A percentile compares a stretch with the other conserved stretches of the same genome.
Evolutionary conservation across 2,329 filamentous ascomycete genomes (phyloP).

Genomic region (Alternaria sp.): DNA sequence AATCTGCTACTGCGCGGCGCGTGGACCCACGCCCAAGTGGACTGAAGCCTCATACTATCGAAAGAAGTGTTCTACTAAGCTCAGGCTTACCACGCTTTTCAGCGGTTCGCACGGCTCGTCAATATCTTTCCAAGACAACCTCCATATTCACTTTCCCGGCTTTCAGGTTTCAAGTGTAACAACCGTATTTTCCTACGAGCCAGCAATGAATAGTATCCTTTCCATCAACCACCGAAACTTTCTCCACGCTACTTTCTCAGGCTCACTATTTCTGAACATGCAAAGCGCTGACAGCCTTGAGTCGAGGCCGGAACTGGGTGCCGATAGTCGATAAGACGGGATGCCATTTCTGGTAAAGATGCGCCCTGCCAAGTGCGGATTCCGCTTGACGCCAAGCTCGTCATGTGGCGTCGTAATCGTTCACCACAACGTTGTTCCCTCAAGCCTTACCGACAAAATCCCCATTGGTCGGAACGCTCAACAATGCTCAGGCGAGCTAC

Average conservation of each 20-base stretch:
- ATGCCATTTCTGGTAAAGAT: constrained; percentile 13
- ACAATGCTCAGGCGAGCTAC: constrained; percentile 1
- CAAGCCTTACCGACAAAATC: neutral
- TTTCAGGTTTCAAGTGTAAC: neutral
- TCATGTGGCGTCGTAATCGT: constrained; percentile 5
- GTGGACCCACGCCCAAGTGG: constrained; percentile 1
- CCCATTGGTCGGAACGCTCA: constrained; percentile 6
- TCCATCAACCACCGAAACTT: neutral
- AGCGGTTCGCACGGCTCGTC: neutral
- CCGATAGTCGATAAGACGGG: constrained; percentile 9
- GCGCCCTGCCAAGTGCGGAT: constrained; percentile 15
- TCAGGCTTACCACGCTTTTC: neutral
- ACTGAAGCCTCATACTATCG: constrained; percentile 1
- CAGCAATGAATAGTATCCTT: neutral
- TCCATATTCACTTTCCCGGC: neutral
- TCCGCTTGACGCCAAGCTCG: constrained; percentile 17
- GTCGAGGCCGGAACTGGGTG: constrained; percentile 8
- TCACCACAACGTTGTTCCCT: constrained; percentile 1
- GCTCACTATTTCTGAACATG: neutral
- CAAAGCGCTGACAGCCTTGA: neutral
- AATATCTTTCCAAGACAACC: neutral
- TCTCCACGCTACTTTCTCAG: neutral
- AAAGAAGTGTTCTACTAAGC: neutral
- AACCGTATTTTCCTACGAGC: neutral
- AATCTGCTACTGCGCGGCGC: neutral